Conservation (phyloP, 1,139 yeast genomes). For the Suhomyces bolitotheri region DNA sequence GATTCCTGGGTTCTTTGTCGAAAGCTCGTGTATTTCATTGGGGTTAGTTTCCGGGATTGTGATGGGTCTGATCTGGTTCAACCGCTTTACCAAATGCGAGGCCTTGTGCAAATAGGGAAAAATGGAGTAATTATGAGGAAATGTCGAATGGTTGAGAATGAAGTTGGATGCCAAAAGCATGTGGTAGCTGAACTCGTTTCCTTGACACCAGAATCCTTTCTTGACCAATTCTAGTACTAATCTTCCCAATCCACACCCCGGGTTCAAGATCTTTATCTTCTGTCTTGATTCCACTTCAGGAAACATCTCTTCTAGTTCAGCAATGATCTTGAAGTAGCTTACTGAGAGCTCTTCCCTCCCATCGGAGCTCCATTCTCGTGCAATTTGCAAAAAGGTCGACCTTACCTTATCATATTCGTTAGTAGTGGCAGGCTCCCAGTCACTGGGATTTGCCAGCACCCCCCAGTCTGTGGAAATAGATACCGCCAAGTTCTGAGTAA, state of each 20-base stretch:
- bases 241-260: conserved; percentile 85
- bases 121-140: conserved; percentile 39
- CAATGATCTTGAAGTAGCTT: conserved; percentile 48
- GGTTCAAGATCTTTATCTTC: conserved; percentile 56
- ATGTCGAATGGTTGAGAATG: conserved; percentile 55
- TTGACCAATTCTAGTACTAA: conserved; percentile 70
- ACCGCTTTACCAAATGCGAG: conserved; percentile 47
- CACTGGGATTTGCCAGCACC: conserved; percentile 35
- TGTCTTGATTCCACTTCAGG: conserved; percentile 45
- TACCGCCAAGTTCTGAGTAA: conserved; percentile 48
- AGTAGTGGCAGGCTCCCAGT: conserved; percentile 48
- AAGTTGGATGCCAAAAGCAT: conserved; percentile 72
- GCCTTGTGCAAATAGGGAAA: conserved; percentile 58
- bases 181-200: conserved; percentile 81
- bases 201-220: conserved; percentile 74
- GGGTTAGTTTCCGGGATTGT: conserved; percentile 56
- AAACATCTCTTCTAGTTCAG: conserved; percentile 42
- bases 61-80: conserved; percentile 50
- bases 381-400: conserved; percentile 60
- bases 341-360: conserved; percentile 55
- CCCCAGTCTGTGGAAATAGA: conserved; percentile 58
- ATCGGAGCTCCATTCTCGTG: conserved; percentile 75
- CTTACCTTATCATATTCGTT: conserved; percentile 63
- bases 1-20: conserved; percentile 35
- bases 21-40: conserved; percentile 31